Evolutionary conservation across 257 asterid species (phyloP).

Genomic region (Solanum bulbocastanum): DNA sequence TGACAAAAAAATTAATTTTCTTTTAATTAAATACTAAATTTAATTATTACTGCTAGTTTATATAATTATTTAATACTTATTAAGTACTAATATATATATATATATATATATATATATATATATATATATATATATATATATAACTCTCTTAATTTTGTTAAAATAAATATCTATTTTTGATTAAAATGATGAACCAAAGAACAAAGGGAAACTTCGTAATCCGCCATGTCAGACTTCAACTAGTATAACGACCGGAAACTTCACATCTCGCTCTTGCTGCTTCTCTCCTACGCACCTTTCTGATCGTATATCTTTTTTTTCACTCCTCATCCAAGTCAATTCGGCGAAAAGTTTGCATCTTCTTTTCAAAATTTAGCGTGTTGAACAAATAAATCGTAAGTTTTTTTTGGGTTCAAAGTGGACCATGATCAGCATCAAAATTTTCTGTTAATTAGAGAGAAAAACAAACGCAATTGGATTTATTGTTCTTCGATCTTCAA

Average conservation of each 20-base stretch:
- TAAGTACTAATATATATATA: too few species aligned
- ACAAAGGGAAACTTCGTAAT: neutral
- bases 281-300: neutral
- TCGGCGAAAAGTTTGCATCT: neutral
- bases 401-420: neutral
- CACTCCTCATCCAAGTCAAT: neutral
- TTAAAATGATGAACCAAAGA: neutral
- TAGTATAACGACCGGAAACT: neutral
- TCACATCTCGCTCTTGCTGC: neutral
- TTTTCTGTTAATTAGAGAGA: neutral
- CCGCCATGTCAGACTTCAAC: neutral
- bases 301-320: neutral
- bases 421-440: neutral
- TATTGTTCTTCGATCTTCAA: neutral
- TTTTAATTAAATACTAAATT: too few species aligned
- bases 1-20: neutral
- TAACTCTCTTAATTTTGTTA: too few species aligned
- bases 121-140: too few species aligned
- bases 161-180: too few species aligned
- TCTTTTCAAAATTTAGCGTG: neutral
- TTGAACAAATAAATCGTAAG: neutral
- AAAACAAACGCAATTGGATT: neutral
- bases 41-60: too few species aligned
- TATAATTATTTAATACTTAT: too few species aligned
- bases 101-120: too few species aligned